Conservation (phyloP, 371 early-diverging fungal genomes). For the Parasitella parasitica region DNA sequence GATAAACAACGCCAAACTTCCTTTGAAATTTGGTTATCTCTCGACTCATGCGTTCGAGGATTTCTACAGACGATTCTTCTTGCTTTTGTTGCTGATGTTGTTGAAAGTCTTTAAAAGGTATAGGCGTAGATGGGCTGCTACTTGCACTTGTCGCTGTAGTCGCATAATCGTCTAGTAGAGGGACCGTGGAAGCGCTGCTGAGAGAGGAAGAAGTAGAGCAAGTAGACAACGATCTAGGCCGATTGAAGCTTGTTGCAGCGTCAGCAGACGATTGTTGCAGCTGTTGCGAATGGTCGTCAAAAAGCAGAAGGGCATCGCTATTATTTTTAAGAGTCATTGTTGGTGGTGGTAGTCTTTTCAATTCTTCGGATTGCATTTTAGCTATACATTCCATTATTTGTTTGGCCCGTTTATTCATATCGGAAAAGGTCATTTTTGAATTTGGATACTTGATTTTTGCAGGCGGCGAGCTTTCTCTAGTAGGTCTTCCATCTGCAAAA, state of each 20-base stretch:
- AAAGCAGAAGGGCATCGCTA: not conserved
- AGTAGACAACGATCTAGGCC: slow-evolving; percentile 1
- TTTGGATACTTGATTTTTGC: slow-evolving; percentile 54
- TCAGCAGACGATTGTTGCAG: not conserved
- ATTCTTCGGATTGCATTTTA: slow-evolving; percentile 49
- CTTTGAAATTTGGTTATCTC: slow-evolving; percentile 42
- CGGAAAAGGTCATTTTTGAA: slow-evolving; percentile 53
- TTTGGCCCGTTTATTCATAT: slow-evolving; percentile 63
- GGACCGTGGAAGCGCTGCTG: slow-evolving; percentile 46
- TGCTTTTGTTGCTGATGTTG: not conserved
- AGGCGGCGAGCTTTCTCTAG: slow-evolving; percentile 41
- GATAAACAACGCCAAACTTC: slow-evolving; percentile 28
- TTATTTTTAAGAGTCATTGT: slow-evolving; percentile 7
- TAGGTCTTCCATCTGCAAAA: slow-evolving; percentile 37
- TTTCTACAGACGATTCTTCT: slow-evolving; percentile 32
- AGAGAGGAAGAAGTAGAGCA: slow-evolving; percentile 17
- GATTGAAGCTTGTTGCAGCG: not conserved
- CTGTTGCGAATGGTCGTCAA: too few species aligned
- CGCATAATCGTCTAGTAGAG: slow-evolving; percentile 24
- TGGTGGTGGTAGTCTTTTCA: not conserved
- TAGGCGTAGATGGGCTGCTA: slow-evolving; percentile 10
- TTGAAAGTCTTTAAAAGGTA: not conserved
- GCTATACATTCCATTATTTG: slow-evolving; percentile 58
- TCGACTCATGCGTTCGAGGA: slow-evolving; percentile 33
- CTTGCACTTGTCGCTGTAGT: not conserved